A percentile compares a stretch with the other conserved stretches of the same genome.
These are phyloP conservation scores for Exophiala oligosperma DNA, from an alignment of 2,329 filamentous ascomycete species.

Conservation along the genomic window DNA sequence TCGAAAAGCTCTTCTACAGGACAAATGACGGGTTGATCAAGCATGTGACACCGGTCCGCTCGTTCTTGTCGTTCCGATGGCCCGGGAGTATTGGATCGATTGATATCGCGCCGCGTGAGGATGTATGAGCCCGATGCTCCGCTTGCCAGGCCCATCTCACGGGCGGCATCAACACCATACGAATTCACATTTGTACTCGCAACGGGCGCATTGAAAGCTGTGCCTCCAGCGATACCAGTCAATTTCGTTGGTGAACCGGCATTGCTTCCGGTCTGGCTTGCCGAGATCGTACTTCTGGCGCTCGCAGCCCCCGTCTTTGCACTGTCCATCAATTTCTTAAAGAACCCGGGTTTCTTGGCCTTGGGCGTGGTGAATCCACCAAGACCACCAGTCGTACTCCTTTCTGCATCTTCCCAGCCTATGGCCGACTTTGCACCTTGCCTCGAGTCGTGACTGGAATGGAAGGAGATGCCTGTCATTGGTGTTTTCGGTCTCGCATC, in stretches of 20 bases:
- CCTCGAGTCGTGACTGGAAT: slow-evolving; percentile 76
- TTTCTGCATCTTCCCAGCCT: slow-evolving; percentile 53
- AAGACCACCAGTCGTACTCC: slow-evolving; percentile 60
- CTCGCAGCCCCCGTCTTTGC: slow-evolving; percentile 92
- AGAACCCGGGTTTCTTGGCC: slow-evolving; percentile 82
- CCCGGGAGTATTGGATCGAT: slow-evolving; percentile 90
- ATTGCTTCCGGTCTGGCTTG: slow-evolving; percentile 52
- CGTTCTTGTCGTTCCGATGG: slow-evolving; percentile 83
- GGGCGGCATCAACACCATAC: slow-evolving; percentile 54
- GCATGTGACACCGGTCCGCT: slow-evolving; percentile 87
- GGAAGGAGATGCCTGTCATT: slow-evolving; percentile 80
- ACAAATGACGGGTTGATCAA: slow-evolving; percentile 84
- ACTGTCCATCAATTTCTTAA: slow-evolving; percentile 92
- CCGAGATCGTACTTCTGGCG: slow-evolving; percentile 79
- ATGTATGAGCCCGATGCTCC: slow-evolving; percentile 75
- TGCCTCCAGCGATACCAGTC: slow-evolving; percentile 56
- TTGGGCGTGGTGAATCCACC: slow-evolving; percentile 77
- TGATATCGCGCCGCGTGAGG: slow-evolving; percentile 93
- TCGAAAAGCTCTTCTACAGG: slow-evolving; percentile 88
- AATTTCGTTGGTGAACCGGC: slow-evolving; percentile 52
- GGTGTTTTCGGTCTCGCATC: slow-evolving; percentile 51
- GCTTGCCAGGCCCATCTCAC: slow-evolving; percentile 68
- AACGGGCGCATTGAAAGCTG: slow-evolving; percentile 25
- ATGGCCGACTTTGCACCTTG: slow-evolving; percentile 63
- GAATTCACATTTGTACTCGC: slow-evolving; percentile 34